Base-by-base conservation (phyloP, 805 yeast species). In the Saccharomycopsis microspora region DNA sequence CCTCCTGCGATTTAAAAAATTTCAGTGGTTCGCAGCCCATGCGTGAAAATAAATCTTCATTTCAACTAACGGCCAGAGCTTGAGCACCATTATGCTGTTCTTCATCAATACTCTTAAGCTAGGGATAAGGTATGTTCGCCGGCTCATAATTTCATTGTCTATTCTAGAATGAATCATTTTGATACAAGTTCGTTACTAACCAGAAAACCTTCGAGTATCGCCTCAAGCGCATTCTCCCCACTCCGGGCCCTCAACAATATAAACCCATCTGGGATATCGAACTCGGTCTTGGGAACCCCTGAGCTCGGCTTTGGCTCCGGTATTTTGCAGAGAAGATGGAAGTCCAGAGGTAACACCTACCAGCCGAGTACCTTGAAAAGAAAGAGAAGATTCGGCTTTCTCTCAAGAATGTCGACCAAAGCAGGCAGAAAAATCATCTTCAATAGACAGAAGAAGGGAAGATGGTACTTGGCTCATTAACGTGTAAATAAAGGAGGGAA, bases 331-430 rank as follows among this genome's bases (percentile, higher is more conserved):
- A 67, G 70, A 54, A 70, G 96, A 71, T 82, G 89, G 83, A 81
- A 86, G 62, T 72, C 90, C 37, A 79, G 96, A 67, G 97, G 98
- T 65, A 84, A 86, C 68, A 86, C 96, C 19, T 90, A 83, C 66
- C 97, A 90, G 66, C 98, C 98, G 45, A 82, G 87, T 52, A 87
- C 94, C 4, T 69, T 86, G 54, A 86, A 85, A 63, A 76, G 97
- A 63, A 93, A 93, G 71, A 81, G 96, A 64, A 79, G 84, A 34
- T 72, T 84, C 49, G 98, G 98, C 0, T 93, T 89, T 58, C 71
- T 93, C 61, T 87, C 95, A 8, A 78, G 97, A 62, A 75, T 83
- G 65, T 78, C 80, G 60, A 66, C 83, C 5, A 76, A 73, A 57
- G 73, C 76, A 36, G 97, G 97, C 5, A 76, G 90, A 56, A 85